Conservation (phyloP, 306 rosid genomes). For the Prunus campanulata region DNA sequence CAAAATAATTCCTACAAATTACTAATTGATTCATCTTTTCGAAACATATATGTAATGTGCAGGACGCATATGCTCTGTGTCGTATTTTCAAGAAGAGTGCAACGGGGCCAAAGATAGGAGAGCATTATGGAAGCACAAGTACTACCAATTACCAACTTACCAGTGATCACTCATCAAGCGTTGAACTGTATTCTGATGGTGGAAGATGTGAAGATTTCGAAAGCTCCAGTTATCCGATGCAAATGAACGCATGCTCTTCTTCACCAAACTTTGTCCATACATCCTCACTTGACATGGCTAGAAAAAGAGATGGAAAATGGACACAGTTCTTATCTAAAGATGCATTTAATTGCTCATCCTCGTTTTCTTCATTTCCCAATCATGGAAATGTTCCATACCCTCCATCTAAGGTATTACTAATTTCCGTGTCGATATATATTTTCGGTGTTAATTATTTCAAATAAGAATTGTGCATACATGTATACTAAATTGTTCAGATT, state of each 20-base stretch:
- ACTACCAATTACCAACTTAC: slow-evolving; percentile 37
- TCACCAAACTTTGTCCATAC: slow-evolving; percentile 28
- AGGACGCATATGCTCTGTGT: slow-evolving; percentile 94
- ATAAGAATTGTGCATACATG: background rate
- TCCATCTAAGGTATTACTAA: slow-evolving; percentile 63
- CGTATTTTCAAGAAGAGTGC: slow-evolving; percentile 77
- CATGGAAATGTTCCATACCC: slow-evolving; percentile 57
- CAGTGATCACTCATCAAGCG: slow-evolving; percentile 62
- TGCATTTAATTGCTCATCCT: slow-evolving; percentile 29
- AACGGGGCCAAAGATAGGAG: slow-evolving; percentile 59
- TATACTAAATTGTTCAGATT: background rate
- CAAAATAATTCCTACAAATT: no score
- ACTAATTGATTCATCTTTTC: background rate
- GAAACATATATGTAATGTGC: background rate
- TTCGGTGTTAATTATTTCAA: background rate
- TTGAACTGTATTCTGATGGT: slow-evolving; percentile 68
- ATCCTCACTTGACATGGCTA: slow-evolving; percentile 25
- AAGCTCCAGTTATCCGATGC: slow-evolving; percentile 51
- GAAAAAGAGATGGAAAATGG: slow-evolving; percentile 45
- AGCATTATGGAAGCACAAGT: slow-evolving; percentile 42
- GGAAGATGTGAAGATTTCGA: slow-evolving; percentile 71
- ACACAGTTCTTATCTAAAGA: slow-evolving; percentile 51
- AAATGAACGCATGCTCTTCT: slow-evolving; percentile 21
- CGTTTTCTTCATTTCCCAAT: slow-evolving; percentile 36
- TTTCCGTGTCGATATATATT: background rate